Percentiles rank a stretch among this genome's conserved stretches.
Conservation (phyloP, 192 early-diverging fungal genomes). For the Endogone sp. region DNA sequence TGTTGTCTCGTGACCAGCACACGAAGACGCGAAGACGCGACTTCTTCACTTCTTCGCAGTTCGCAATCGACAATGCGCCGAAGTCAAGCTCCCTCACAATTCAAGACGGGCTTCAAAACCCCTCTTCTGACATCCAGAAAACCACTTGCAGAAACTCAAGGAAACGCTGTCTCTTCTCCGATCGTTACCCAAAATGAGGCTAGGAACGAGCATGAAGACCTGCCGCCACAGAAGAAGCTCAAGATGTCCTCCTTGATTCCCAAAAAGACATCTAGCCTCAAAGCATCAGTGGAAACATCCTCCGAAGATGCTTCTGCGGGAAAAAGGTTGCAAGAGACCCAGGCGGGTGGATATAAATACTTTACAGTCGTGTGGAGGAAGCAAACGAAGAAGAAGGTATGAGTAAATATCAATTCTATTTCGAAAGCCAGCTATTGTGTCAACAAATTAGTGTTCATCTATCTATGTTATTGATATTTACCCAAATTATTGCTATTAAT, state of each 20-base stretch:
- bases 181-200: neutral
- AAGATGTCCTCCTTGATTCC: neutral
- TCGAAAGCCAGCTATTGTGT: too few species aligned
- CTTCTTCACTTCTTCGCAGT: too few species aligned
- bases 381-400: neutral
- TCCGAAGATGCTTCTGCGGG: neutral
- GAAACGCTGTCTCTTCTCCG: neutral
- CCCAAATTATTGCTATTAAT: too few species aligned
- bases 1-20: too few species aligned
- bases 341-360: neutral
- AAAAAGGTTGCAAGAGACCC: neutral
- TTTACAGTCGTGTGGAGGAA: neutral
- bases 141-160: neutral
- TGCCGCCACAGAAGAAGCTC: neutral
- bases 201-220: neutral
- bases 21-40: too few species aligned
- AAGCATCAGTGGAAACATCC: neutral
- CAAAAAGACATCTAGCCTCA: neutral
- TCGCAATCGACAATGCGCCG: neutral
- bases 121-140: neutral
- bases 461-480: neutral
- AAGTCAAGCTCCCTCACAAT: neutral
- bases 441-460: too few species aligned
- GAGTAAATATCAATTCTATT: too few species aligned
- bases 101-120: neutral